Percentiles rank a stretch among this genome's conserved stretches.
phyloP scores from a whole-genome alignment of 352 stramenopile genomes.

The Phytophthora aleatoria region DNA sequence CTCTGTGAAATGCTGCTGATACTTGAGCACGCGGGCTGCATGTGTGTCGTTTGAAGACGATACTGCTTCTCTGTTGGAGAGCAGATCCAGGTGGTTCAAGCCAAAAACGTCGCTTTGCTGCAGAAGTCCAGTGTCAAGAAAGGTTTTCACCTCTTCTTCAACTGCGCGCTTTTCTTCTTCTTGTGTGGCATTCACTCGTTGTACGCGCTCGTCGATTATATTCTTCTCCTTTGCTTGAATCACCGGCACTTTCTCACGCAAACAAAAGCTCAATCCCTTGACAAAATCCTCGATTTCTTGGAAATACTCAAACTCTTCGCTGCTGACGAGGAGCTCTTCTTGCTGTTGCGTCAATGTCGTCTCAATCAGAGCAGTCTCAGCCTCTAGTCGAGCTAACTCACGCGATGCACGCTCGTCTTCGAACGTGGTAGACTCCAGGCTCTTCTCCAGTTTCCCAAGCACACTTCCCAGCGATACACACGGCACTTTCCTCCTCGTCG shows the following conservation, averaged over 20 bases:
- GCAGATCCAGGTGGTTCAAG: conserved; percentile 14
- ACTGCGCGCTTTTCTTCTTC: conserved; percentile 25
- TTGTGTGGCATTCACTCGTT: conserved; percentile 17
- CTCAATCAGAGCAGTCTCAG: conserved; percentile 52
- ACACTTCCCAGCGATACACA: conserved; percentile 56
- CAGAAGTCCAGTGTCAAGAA: conserved; percentile 23
- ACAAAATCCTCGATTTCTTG: conserved; percentile 79
- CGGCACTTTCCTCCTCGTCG: conserved; percentile 51
- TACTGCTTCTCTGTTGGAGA: conserved; percentile 7
- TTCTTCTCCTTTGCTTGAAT: conserved; percentile 57
- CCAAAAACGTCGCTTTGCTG: conserved; percentile 26
- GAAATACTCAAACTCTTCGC: conserved; percentile 82
- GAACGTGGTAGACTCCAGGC: conserved; percentile 45
- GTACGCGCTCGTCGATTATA: conserved; percentile 27
- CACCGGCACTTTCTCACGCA: conserved; percentile 63
- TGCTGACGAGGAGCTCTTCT: conserved; percentile 55
- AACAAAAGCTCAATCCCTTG: conserved; percentile 72
- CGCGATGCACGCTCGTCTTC: conserved; percentile 55
- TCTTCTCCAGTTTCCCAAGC: conserved; percentile 54
- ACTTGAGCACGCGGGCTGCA: conserved; percentile 19
- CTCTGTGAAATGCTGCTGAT: conserved; percentile 35
- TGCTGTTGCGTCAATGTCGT: conserved; percentile 46
- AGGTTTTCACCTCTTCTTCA: conserved; percentile 14
- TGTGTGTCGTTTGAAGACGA: neutral
- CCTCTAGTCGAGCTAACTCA: conserved; percentile 58